phyloP scores from a whole-genome alignment of 2,329 filamentous ascomycete genomes.

The Alternaria novae-zelandiae region DNA sequence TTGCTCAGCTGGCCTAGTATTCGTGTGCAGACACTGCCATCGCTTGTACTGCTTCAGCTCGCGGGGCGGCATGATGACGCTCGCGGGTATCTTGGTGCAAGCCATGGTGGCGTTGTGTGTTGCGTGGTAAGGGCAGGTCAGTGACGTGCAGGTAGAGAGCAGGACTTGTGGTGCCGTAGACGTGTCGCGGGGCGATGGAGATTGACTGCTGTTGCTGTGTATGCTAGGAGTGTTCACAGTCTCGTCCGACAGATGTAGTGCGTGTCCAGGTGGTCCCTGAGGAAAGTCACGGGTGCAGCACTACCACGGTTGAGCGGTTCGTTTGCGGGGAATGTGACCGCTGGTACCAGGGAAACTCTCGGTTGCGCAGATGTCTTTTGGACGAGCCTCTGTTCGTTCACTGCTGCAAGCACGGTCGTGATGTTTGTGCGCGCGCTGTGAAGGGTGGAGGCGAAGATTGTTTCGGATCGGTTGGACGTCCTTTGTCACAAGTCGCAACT shows the following conservation, averaged over 20 bases:
- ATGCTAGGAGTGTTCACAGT: background rate
- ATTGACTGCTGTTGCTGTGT: background rate
- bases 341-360: background rate
- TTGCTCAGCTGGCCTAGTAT: conserved; percentile 22
- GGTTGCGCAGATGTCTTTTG: background rate
- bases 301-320: conserved; percentile 2
- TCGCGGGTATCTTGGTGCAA: conserved; percentile 27
- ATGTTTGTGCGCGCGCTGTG: background rate
- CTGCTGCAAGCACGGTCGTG: background rate
- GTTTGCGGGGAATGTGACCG: conserved; percentile 3
- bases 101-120: background rate
- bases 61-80: conserved; percentile 29
- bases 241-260: background rate
- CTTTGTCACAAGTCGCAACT: background rate
- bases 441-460: background rate
- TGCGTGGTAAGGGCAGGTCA: background rate
- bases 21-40: conserved; percentile 34
- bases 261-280: background rate
- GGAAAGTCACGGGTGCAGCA: background rate
- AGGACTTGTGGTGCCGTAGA: background rate
- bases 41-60: conserved; percentile 38
- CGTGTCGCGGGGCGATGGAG: background rate
- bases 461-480: background rate
- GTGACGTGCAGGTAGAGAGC: background rate
- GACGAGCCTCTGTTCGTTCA: background rate